Conservation (phyloP, 1,139 yeast species). For the Yamadazyma blattariae region DNA sequence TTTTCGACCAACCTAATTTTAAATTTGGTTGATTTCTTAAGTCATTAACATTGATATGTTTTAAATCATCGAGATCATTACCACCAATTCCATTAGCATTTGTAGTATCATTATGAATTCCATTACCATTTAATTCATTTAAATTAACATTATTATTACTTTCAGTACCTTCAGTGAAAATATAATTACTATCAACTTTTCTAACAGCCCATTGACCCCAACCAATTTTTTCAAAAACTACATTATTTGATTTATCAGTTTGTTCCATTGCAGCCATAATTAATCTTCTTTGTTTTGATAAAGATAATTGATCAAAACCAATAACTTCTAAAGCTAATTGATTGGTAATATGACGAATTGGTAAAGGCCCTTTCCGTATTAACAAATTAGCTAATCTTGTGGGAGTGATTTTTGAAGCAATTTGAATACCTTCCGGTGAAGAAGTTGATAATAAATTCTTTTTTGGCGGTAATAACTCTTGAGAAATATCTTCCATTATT, state of each 20-base stretch:
- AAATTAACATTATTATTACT: neutral
- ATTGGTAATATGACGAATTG: slow-evolving; percentile 84
- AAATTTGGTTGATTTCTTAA: slow-evolving; percentile 39
- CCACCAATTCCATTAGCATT: neutral
- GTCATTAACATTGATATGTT: slow-evolving; percentile 30
- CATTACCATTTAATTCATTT: slow-evolving; percentile 12
- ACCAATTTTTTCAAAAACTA: slow-evolving; percentile 87
- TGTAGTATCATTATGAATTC: neutral
- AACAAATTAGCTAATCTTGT: slow-evolving; percentile 69
- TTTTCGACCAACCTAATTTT: slow-evolving; percentile 47
- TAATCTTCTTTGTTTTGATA: slow-evolving; percentile 85
- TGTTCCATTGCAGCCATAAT: slow-evolving; percentile 86
- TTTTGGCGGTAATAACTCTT: slow-evolving; percentile 13
- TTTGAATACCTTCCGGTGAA: slow-evolving; percentile 85
- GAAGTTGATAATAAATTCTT: slow-evolving; percentile 58
- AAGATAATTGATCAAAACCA: slow-evolving; percentile 74
- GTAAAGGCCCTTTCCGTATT: slow-evolving; percentile 77
- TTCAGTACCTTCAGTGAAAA: slow-evolving; percentile 45
- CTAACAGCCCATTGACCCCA: slow-evolving; percentile 98
- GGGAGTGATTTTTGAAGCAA: slow-evolving; percentile 84
- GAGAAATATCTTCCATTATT: too few relatives aligned
- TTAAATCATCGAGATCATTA: neutral
- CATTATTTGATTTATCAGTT: slow-evolving; percentile 53
- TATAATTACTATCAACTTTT: slow-evolving; percentile 47
- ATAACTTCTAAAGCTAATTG: slow-evolving; percentile 74